Conservation (phyloP, 2,329 filamentous ascomycete species). For the Colletotrichum tropicale region DNA sequence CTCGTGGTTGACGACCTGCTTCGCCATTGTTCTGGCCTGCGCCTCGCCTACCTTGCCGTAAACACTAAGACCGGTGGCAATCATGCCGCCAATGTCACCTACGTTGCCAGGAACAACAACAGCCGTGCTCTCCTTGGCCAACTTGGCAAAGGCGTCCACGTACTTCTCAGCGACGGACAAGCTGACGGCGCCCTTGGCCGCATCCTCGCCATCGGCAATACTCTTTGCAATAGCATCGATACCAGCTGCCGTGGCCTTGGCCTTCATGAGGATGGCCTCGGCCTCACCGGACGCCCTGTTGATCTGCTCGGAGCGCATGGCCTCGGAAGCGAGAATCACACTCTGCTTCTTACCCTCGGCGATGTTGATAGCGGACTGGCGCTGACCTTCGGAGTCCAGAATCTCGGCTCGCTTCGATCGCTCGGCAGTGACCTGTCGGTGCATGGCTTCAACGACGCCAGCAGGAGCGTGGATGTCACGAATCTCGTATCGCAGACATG, state of each 20-base stretch:
- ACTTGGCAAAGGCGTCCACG: conserved; percentile 89
- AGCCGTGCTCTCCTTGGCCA: conserved; percentile 94
- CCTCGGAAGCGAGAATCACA: conserved; percentile 95
- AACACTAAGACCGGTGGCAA: conserved; percentile 92
- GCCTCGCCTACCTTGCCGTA: conserved; percentile 91
- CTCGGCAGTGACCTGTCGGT: conserved; percentile 96
- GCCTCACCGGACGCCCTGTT: conserved; percentile 93
- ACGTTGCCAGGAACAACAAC: conserved; percentile 97
- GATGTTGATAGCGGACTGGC: conserved; percentile 98
- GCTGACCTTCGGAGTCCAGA: conserved; percentile 93
- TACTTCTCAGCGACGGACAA: conserved; percentile 96
- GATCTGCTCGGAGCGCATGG: conserved; percentile 86
- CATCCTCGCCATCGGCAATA: conserved; percentile 74
- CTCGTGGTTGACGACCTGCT: conserved; percentile 38
- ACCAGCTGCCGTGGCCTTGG: conserved; percentile 82
- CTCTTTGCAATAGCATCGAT: conserved; percentile 84
- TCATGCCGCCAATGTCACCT: conserved; percentile 95
- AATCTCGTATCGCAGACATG: conserved; percentile 96
- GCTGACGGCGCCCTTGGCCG: conserved; percentile 84
- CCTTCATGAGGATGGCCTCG: conserved; percentile 88
- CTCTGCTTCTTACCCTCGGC: conserved; percentile 97
- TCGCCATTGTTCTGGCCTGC: conserved; percentile 72
- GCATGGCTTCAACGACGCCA: conserved; percentile 95
- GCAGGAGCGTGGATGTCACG: conserved; percentile 96
- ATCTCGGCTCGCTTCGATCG: conserved; percentile 98